Conservation (phyloP, 306 rosid genomes). For the Arachis hypogaea region DNA sequence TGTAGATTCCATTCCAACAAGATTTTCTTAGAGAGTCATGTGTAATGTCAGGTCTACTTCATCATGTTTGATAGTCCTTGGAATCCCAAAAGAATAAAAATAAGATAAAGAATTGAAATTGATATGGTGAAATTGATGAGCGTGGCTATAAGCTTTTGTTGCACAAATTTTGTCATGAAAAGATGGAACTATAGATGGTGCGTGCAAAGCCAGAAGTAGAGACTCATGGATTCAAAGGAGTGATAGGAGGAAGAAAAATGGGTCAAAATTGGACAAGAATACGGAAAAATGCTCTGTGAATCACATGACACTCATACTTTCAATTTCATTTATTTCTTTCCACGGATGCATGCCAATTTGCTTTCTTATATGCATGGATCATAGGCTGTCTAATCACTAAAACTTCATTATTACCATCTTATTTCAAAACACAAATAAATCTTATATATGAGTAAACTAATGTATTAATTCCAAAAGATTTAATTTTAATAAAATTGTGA, state of each 20-base stretch:
- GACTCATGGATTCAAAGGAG: slow-evolving; percentile 35
- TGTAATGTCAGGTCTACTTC: slow-evolving; percentile 45
- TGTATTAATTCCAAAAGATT: no score
- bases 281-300: slow-evolving; percentile 32
- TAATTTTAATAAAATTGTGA: no score
- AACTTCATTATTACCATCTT: neutral
- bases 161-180: neutral
- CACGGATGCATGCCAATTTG: slow-evolving; percentile 33
- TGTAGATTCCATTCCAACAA: slow-evolving; percentile 45
- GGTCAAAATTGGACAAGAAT: slow-evolving; percentile 31
- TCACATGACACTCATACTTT: slow-evolving; percentile 47
- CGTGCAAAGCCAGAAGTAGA: slow-evolving; percentile 42
- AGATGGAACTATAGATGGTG: slow-evolving; percentile 48
- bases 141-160: slow-evolving; percentile 30
- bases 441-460: no score
- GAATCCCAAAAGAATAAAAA: slow-evolving; percentile 32
- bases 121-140: slow-evolving; percentile 51
- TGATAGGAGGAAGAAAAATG: slow-evolving; percentile 29
- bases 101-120: no score
- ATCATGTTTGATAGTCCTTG: slow-evolving; percentile 48
- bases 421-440: neutral
- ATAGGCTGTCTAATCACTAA: slow-evolving; percentile 27
- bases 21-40: slow-evolving; percentile 36
- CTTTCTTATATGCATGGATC: neutral
- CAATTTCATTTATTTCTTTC: slow-evolving; percentile 14